Conservation (phyloP, 345 rosid genomes). For the Eucalyptus cladocalyx region DNA sequence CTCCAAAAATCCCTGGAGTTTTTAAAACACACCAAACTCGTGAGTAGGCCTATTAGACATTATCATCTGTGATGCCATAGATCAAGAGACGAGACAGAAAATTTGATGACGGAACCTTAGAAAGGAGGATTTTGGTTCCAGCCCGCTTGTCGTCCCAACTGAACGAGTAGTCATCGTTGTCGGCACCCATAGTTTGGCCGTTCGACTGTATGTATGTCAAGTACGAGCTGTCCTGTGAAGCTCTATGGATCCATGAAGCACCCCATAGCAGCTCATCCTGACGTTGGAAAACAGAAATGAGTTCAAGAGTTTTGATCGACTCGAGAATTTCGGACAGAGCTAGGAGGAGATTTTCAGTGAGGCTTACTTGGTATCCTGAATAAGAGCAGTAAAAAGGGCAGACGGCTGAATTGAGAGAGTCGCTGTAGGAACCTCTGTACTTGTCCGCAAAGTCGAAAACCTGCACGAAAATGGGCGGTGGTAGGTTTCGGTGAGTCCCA, state of each 20-base stretch:
- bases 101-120: constrained; percentile 18
- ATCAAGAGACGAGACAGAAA: not conserved
- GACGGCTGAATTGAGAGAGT: constrained; percentile 44
- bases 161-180: constrained; percentile 51
- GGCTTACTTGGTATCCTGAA: constrained; percentile 46
- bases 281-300: not conserved
- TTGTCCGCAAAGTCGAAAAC: constrained; percentile 61
- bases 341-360: not conserved
- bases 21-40: not conserved
- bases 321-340: not conserved
- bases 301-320: not conserved
- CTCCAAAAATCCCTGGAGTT: constrained; percentile 43
- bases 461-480: constrained; percentile 4
- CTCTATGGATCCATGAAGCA: constrained; percentile 63
- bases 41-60: not conserved
- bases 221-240: constrained; percentile 36
- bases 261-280: constrained; percentile 82
- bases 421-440: constrained; percentile 57
- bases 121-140: constrained; percentile 59
- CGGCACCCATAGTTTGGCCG: constrained; percentile 51
- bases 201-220: constrained; percentile 46
- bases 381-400: constrained; percentile 79
- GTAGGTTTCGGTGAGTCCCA: not conserved
- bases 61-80: not conserved
- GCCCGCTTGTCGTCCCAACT: constrained; percentile 77